Conservation (phyloP, 2,329 filamentous ascomycete species). For the Colletotrichum godetiae region DNA sequence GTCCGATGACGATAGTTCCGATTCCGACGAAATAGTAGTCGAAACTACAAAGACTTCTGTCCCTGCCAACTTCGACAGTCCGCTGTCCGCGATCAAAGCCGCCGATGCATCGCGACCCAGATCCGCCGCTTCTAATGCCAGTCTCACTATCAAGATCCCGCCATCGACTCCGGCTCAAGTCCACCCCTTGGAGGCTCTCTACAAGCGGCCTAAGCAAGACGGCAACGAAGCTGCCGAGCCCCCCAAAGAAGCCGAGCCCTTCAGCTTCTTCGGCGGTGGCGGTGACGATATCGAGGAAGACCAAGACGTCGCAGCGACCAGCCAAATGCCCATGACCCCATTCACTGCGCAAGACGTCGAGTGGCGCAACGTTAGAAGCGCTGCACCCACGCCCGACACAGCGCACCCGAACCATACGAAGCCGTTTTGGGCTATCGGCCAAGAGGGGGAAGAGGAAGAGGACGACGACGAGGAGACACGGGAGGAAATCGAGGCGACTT, state of each 20-base stretch:
- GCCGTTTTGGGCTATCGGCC: conserved; percentile 64
- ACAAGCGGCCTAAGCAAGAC: conserved; percentile 76
- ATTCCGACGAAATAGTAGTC: conserved; percentile 39
- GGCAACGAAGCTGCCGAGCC: not conserved
- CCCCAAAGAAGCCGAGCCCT: conserved; percentile 52
- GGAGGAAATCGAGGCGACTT: conserved; percentile 42
- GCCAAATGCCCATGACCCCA: conserved; percentile 78
- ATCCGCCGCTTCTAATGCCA: conserved; percentile 62
- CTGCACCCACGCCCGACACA: conserved; percentile 94
- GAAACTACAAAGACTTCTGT: conserved; percentile 26
- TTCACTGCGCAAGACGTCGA: conserved; percentile 84
- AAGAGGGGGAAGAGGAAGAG: conserved; percentile 59
- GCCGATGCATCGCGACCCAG: conserved; percentile 54
- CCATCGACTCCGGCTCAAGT: conserved; percentile 64
- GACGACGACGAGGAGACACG: conserved; percentile 48
- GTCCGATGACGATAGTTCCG: conserved; percentile 36
- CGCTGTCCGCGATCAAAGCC: conserved; percentile 39
- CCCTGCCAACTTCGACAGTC: conserved; percentile 5
- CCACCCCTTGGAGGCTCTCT: conserved; percentile 92
- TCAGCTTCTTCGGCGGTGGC: conserved; percentile 76
- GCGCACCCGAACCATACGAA: conserved; percentile 77
- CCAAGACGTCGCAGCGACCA: conserved; percentile 29
- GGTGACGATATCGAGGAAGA: conserved; percentile 54
- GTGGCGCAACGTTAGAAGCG: conserved; percentile 80
- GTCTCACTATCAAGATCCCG: conserved; percentile 66